phyloP scores from a whole-genome alignment of 371 early-diverging fungal species.

The Caulochytrium protostelioides region DNA sequence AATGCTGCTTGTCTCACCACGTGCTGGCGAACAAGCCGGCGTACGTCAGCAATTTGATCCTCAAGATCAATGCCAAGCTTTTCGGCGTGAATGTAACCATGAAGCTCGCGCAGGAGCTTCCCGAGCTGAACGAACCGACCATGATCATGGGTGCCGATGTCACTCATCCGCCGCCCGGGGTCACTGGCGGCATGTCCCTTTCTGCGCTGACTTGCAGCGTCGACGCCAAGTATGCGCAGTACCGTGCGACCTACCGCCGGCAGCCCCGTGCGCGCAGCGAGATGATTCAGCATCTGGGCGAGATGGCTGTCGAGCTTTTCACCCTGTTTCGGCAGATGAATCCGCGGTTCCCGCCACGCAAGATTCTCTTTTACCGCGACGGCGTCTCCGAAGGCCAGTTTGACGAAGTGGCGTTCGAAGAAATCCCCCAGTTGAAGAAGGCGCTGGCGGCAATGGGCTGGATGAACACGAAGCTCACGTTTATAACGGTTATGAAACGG shows the following conservation, averaged over 20 bases:
- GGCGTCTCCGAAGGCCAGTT: conserved; percentile 51
- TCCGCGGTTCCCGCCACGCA: conserved; percentile 12
- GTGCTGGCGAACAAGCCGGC: too few species aligned
- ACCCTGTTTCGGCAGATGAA: conserved; percentile 9
- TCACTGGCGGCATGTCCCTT: conserved; percentile 13
- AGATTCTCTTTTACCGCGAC: conserved; percentile 48
- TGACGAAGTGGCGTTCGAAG: conserved; percentile 24
- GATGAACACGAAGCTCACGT: conserved; percentile 24
- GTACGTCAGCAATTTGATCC: conserved; percentile 21
- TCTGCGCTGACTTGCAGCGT: conserved; percentile 15
- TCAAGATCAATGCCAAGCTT: conserved; percentile 34
- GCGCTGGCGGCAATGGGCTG: conserved; percentile 7
- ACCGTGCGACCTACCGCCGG: conserved; percentile 9
- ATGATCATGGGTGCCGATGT: conserved; percentile 42
- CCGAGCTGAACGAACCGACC: conserved; percentile 15
- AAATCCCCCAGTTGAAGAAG: conserved; percentile 17
- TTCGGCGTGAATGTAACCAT: conserved; percentile 26
- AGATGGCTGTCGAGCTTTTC: conserved; percentile 24
- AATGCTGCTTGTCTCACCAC: not conserved
- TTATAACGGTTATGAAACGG: conserved; percentile 45
- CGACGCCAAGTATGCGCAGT: conserved; percentile 10
- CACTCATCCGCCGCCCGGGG: conserved; percentile 27
- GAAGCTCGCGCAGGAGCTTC: conserved; percentile 7
- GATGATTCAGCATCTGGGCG: conserved; percentile 25
- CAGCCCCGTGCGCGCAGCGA: conserved; percentile 21